Percentiles rank a stretch among this genome's conserved stretches.
phyloP scores from a whole-genome alignment of 306 rosid species.

The Morella rubra region DNA sequence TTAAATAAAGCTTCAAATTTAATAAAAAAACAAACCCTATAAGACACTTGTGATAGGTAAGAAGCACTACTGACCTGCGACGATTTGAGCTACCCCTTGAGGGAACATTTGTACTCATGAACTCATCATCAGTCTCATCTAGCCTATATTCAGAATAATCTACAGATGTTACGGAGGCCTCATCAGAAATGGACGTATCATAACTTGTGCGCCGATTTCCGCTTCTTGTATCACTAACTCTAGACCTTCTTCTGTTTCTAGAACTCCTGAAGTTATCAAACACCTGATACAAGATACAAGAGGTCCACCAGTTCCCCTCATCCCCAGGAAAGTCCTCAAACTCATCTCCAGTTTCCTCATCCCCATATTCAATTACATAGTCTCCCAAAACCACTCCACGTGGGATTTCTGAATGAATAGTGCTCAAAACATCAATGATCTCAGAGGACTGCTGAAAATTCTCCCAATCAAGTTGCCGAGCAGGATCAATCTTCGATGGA shows the following conservation, averaged over 20 bases:
- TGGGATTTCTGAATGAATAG: slow-evolving; percentile 91
- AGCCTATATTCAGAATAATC: slow-evolving; percentile 64
- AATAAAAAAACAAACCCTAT: not conserved
- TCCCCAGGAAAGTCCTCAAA: slow-evolving; percentile 84
- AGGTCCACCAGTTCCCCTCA: slow-evolving; percentile 97
- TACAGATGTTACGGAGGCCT: slow-evolving; percentile 72
- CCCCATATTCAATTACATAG: slow-evolving; percentile 93
- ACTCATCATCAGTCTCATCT: slow-evolving; percentile 77
- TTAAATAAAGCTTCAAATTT: slow-evolving; percentile 4
- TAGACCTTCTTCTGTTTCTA: slow-evolving; percentile 80
- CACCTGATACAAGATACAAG: slow-evolving; percentile 87
- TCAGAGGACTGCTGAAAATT: slow-evolving; percentile 96
- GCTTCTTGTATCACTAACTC: slow-evolving; percentile 66
- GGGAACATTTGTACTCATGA: slow-evolving; percentile 51
- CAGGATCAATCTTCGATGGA: slow-evolving; percentile 92
- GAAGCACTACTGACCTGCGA: slow-evolving; percentile 56
- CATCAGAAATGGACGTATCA: slow-evolving; percentile 79
- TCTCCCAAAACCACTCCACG: slow-evolving; percentile 91
- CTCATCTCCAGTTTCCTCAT: slow-evolving; percentile 77
- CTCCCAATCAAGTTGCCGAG: slow-evolving; percentile 94
- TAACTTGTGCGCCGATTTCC: slow-evolving; percentile 66
- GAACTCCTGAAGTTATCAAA: slow-evolving; percentile 86
- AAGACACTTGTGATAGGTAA: slow-evolving; percentile 8
- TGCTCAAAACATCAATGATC: slow-evolving; percentile 93
- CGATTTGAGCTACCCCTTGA: slow-evolving; percentile 61